Percentiles rank a stretch among this genome's conserved stretches.
These are phyloP conservation scores for Tolypocladium inflatum DNA, from an alignment of 2,329 filamentous ascomycete genomes.

Conservation along the genomic window DNA sequence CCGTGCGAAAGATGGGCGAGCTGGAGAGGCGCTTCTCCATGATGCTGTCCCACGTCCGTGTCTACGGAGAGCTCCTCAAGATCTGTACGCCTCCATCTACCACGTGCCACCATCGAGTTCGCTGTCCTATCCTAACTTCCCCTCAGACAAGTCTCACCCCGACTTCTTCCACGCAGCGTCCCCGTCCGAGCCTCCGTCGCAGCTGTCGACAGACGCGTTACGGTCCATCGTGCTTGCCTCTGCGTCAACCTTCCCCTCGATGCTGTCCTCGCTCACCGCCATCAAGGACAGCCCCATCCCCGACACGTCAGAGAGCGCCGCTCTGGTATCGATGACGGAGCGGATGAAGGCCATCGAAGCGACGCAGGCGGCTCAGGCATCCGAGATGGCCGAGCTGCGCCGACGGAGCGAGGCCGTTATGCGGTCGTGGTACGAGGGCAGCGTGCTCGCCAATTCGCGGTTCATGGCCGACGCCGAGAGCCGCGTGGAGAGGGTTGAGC, in stretches of 20 bases:
- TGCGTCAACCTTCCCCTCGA: conserved; percentile 44
- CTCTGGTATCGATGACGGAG: conserved; percentile 47
- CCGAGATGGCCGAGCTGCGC: conserved; percentile 54
- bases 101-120: background rate
- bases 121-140: background rate
- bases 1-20: conserved; percentile 34
- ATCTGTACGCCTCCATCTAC: conserved; percentile 38
- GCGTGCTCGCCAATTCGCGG: conserved; percentile 57
- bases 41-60: conserved; percentile 40
- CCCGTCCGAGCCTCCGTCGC: conserved; percentile 37
- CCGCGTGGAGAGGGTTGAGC: conserved; percentile 56
- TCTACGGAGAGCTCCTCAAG: conserved; percentile 50
- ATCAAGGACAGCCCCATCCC: conserved; percentile 47
- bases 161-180: conserved; percentile 42
- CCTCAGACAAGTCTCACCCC: conserved; percentile 41
- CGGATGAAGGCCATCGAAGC: conserved; percentile 53
- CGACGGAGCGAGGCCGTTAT: conserved; percentile 53
- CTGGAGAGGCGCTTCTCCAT: conserved; percentile 44
- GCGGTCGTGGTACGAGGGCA: conserved; percentile 64
- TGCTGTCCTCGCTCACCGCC: conserved; percentile 48
- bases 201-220: conserved; percentile 41
- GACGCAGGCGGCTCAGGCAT: conserved; percentile 51
- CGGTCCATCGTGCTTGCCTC: conserved; percentile 46
- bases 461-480: conserved; percentile 64
- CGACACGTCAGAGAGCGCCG: conserved; percentile 42